Base-by-base conservation (phyloP, 805 yeast genomes). In the Kregervanrija delftensis region DNA sequence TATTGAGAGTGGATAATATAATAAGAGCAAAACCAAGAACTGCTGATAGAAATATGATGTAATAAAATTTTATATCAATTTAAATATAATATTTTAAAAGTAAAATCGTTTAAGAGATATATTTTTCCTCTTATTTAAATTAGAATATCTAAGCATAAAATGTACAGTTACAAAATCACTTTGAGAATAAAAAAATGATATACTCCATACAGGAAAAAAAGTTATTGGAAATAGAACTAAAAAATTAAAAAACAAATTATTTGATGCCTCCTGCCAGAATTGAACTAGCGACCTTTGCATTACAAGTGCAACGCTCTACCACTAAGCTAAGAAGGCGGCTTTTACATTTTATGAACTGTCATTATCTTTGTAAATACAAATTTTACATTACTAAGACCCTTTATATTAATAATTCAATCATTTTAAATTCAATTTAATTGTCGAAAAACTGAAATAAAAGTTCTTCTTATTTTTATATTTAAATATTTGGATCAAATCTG, bases 231-330 rank as follows among this genome's bases (percentile, higher is more conserved):
- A 22, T 6, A 22, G 6, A 22, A 22, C 4, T 6, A 17, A 5
- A 5, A 17, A 5, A 8, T 5, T 6, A 8, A 5, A 22, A 22
- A 22, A 22, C 4, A 22, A 22, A 4, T 5, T 17, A 17, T 22
- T 22, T 8, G 8, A 5, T 79, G 87, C 87, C 87, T 68, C 77
- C 76, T 81, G 85, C 84, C 87, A 81, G 88, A 80, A 79, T 82
- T 81, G 88, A 82, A 82, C 89, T 83, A 82, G 87, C 88, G 91
- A 84, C 89, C 91, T 83, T 83, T 83, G 93, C 95, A 85, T 85
- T 87, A 87, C 96, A 87, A 87, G 96, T 87, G 96, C 96, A 84
- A 85, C 95, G 95, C 95, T 86, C 93, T 87, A 86, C 96, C 96
- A 85, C 96, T 87, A 86, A 86, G 96, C 96, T 86, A 87, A 86